Base-by-base conservation (phyloP, 2,329 filamentous ascomycete species). In the Talaromyces pinophilus region DNA sequence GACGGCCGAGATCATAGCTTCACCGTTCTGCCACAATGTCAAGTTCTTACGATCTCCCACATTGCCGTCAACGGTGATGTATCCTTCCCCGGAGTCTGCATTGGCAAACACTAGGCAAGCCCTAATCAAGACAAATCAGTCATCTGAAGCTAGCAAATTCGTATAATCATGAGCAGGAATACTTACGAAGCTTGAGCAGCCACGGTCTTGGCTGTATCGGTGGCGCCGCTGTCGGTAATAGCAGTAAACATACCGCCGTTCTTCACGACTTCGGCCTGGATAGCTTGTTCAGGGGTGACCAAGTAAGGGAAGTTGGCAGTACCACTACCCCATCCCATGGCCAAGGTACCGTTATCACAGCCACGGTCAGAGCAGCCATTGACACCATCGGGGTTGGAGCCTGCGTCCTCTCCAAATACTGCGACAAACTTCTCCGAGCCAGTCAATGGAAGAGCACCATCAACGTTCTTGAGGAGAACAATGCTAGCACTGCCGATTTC, bases 31-130 rank as follows among this genome's bases (percentile, higher is more conserved):
- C 94, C 94, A 98, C 0, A 97, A 83, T 0, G 93, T 97, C 44
- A 99, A 83, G 80, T 99, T 97, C 73, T 93, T 93, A 63, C 95
- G 90, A 77, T 98, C 94, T 66, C 95, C 95, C 67, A 85, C 82
- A 76, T 97, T 97, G 63, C 87, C 90, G 69, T 93, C 94, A 1
- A 96, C 86, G 33, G 81, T 85, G 73, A 98, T 92, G 80, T 87
- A 97, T 5, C 92, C 93, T 79, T 98, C 95, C 63, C 94, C 94
- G 3, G 90, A 87, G 75, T 93, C 85, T 15, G 93, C 89, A 71
- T 97, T 97, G 73, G 92, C 93, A 72, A 98, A 98, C 11, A 97
- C 93, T 50, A 99, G 85, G 25, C 85, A 81, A 28, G 84, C 82
- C 61, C 80, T 77, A 61, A 33, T 54, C 6, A 19, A 59, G 22